Evolutionary conservation across 805 yeast genomes (phyloP).

Genomic region (Starmerella bombicola): DNA sequence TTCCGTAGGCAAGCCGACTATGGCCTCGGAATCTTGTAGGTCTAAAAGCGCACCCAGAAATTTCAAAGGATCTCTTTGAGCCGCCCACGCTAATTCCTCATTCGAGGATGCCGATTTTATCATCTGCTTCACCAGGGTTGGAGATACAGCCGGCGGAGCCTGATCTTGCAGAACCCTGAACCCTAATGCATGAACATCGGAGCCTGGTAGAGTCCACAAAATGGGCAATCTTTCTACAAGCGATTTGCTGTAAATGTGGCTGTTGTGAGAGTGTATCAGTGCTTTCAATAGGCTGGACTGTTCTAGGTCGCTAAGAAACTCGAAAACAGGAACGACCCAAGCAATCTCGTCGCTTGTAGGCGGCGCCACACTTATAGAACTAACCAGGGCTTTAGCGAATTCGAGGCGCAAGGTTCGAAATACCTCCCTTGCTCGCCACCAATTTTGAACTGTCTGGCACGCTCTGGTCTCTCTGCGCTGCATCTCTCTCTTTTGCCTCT

Average conservation of each 20-base stretch:
- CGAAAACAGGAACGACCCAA: conserved; percentile 3
- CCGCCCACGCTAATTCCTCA: neutral
- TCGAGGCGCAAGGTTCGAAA: conserved; percentile 1
- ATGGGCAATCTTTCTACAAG: conserved; percentile 7
- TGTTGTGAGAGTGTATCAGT: neutral
- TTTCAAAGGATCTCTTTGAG: neutral
- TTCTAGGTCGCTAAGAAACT: neutral
- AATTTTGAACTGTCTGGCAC: conserved; percentile 39
- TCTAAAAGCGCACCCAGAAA: neutral
- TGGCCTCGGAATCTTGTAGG: neutral
- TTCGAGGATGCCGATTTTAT: neutral
- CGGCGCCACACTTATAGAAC: neutral
- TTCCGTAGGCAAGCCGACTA: neutral
- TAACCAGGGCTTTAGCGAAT: conserved; percentile 22
- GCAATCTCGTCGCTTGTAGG: conserved; percentile 3
- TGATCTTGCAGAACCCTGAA: conserved; percentile 9
- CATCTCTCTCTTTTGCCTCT: conserved; percentile 53
- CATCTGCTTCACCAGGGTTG: neutral
- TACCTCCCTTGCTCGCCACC: conserved; percentile 30
- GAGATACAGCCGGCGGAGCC: conserved; percentile 7
- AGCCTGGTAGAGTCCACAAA: neutral
- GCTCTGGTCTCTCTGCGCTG: conserved; percentile 40
- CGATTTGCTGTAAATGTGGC: neutral
- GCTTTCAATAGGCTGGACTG: neutral
- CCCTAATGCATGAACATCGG: conserved; percentile 1